Evolutionary conservation across 2,329 filamentous ascomycete genomes (phyloP).

Genomic region (Hypomyces rosellus): DNA sequence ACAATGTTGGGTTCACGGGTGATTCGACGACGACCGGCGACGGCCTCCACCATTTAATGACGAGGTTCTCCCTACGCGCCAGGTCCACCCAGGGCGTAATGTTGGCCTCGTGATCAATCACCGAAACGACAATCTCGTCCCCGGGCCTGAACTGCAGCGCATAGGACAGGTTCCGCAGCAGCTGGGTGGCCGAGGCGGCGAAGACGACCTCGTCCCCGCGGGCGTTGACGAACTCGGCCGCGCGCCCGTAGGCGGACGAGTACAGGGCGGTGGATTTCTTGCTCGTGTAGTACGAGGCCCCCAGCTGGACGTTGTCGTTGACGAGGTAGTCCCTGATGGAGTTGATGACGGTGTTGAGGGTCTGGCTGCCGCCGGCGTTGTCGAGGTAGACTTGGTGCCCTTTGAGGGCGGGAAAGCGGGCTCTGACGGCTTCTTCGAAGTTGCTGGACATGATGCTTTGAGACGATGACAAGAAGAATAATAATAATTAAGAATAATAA

Average conservation of each 20-base stretch:
- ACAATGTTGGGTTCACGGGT: conserved; percentile 50
- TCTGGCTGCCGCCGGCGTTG: conserved; percentile 72
- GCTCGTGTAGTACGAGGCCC: conserved; percentile 60
- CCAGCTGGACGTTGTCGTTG: conserved; percentile 68
- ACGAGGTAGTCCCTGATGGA: conserved; percentile 60
- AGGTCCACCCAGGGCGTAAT: conserved; percentile 67
- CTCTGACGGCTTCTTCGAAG: conserved; percentile 24
- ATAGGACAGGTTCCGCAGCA: conserved; percentile 64
- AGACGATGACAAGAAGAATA: too few species aligned
- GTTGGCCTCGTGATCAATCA: conserved; percentile 73
- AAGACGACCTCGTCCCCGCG: conserved; percentile 61
- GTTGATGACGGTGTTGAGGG: conserved; percentile 59
- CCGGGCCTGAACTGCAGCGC: conserved; percentile 47
- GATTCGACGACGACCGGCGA: conserved; percentile 19
- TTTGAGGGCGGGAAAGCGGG: conserved; percentile 61
- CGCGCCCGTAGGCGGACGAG: conserved; percentile 54
- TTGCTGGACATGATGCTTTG: background rate
- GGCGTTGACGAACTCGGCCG: conserved; percentile 66
- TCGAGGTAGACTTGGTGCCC: conserved; percentile 67
- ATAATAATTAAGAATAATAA: too few species aligned
- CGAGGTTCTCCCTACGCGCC: conserved; percentile 53
- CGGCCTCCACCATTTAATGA: conserved; percentile 65
- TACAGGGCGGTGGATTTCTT: conserved; percentile 55
- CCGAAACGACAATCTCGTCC: conserved; percentile 64
- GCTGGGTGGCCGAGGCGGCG: conserved; percentile 68